Evolutionary conservation across 768 basidiomycete species (phyloP), one percentile per base, ranked within the genome.

Genomic region (Coprinopsis sp.): DNA sequence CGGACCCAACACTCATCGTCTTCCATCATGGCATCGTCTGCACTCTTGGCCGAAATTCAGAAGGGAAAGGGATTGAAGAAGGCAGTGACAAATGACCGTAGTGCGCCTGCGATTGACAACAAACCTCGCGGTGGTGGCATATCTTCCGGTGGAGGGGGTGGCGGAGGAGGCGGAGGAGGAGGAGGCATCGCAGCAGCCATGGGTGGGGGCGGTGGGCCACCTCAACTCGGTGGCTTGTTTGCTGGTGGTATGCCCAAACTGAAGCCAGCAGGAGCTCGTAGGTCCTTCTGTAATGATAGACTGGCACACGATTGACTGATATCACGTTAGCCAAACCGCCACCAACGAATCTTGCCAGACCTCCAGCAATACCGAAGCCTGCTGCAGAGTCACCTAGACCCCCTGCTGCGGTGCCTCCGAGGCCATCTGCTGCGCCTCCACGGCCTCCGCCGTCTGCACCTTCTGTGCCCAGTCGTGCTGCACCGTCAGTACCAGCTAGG

Each of bases 221-320:
- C 90, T 21, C 91, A 93, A 62, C 69, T 94, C 3, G 92, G 81
- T 25, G 84, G 80, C 2, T 65, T 96, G 10, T 94, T 96, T 58
- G 91, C 92, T 36, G 91, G 90, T 13, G 92, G 93, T 1, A 82
- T 95, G 72, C 93, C 93, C 3, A 93, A 88, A 60, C 61, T 95
- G 58, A 94, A 86, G 70, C 80, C 90, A 36, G 76, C 86, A n/a
- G 87, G 81, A 11, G 86, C 85, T 58, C 49, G 73, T 54, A 45
- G 18, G 4, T 43, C 19, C 28, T 18, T 37, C 29, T 11, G 18
- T 40, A 3, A 40, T 13, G n/a, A 18, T 6, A 18, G n/a, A 50
- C 51, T 44, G 6, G 7, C 18, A 27, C 19, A 23, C 22, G 46
- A 51, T 11, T 47, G 34, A 46, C 30, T 30, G 14, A 28, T 13